Evolutionary conservation across 164 flowering plant genomes (phyloP).

Genomic region (Chloranthus sessilifolius): DNA sequence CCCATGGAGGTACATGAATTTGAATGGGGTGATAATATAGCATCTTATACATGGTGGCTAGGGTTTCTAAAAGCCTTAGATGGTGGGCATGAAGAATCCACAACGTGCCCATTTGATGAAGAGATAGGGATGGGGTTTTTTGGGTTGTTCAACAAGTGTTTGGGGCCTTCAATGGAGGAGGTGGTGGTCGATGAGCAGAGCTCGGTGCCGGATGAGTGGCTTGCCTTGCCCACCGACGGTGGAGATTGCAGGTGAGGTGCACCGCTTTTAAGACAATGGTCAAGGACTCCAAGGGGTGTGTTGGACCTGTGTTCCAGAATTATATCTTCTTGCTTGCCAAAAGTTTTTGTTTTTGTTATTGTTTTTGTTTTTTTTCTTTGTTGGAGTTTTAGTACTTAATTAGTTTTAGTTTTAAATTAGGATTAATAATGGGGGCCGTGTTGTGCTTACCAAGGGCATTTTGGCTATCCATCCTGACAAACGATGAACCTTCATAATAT

Average conservation of each 20-base stretch:
- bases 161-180: neutral
- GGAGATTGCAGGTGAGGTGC: neutral
- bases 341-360: no score
- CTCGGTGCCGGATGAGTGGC: neutral
- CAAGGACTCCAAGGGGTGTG: no score
- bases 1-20: constrained; percentile 11
- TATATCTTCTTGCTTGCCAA: no score
- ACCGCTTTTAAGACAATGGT: neutral
- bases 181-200: neutral
- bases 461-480: no score
- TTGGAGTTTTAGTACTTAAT: no score
- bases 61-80: constrained; percentile 13
- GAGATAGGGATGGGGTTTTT: neutral
- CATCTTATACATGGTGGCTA: constrained; percentile 23
- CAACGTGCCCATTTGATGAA: constrained; percentile 2
- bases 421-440: no score
- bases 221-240: neutral
- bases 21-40: constrained; percentile 10
- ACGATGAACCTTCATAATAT: no score
- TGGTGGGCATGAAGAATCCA: neutral
- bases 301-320: no score
- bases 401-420: no score
- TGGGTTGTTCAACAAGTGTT: neutral
- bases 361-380: no score
- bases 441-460: no score